Evolutionary conservation across 768 basidiomycete genomes (phyloP), one percentile per base, ranked within the genome.

Genomic region (Pilatotrama ljubarskyi): DNA sequence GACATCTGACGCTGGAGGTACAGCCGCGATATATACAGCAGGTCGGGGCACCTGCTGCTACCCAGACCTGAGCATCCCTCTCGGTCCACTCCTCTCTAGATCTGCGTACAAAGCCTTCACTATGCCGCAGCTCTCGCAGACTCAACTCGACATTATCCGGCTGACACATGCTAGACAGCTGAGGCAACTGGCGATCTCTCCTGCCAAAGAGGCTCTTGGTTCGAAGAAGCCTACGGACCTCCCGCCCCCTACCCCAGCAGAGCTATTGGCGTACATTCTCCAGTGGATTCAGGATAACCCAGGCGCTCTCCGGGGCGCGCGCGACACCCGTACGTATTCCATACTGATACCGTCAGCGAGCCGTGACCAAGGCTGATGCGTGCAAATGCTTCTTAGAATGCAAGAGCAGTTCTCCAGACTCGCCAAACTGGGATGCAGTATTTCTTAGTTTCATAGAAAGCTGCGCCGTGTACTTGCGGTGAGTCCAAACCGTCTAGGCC

Each of bases 401-500:
- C 25, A 29, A 17, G 3, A 56, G 55, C 37, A 24, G 22, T 13
- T 40, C 37, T 7, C 46, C 38, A 1, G 15, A 29, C 24, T 18
- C 20, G 15, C 55, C 55, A 11, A 56, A 56, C 55, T 56, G 55
- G 55, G 55, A 56, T 14, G 32, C 47, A 8, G 55, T 49, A 0
- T 49, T 56, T 37, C 25, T 56, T 24, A 18, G 36, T 9, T 46
- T 56, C 8, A 24, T 56, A 6, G 55, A 56, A 43, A 59, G 58
- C 36, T 4, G 20, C 38, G 43, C 58, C 17, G 20, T 59, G 32
- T 53, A 53, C 14, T 26, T 59, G 26, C 42, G 58, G 58, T 59
- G 41, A 29, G 44, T n/a, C n/a, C n/a, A n/a, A n/a, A n/a, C n/a
- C n/a, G n/a, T n/a, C n/a, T n/a, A n/a, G n/a, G n/a, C n/a, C n/a